phyloP scores from a whole-genome alignment of 2,329 filamentous ascomycete genomes.

The Aspergillus pseudoglaucus region DNA sequence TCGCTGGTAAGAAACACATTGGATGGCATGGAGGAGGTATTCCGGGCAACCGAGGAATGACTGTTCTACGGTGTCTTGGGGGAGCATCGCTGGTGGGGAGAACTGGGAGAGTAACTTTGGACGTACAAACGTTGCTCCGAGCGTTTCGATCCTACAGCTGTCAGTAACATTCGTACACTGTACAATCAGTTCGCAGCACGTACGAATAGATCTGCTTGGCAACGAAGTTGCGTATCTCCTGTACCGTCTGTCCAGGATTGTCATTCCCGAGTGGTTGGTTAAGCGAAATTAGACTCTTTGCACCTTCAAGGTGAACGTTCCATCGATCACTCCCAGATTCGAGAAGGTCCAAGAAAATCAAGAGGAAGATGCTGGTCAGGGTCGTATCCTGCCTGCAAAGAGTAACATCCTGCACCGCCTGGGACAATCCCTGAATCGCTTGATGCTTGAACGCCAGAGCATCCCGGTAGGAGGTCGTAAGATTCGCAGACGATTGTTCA shows the following conservation, averaged over 20 bases:
- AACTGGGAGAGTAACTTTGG: neutral
- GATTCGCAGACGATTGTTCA: slow-evolving; percentile 4
- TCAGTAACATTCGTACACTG: neutral
- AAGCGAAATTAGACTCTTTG: slow-evolving; percentile 20
- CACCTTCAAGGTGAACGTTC: slow-evolving; percentile 28
- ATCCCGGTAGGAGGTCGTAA: slow-evolving; percentile 18
- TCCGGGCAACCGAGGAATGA: slow-evolving; percentile 33
- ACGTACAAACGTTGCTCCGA: slow-evolving; percentile 3
- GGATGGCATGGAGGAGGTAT: slow-evolving; percentile 24
- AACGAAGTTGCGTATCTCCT: slow-evolving; percentile 24
- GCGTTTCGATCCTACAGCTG: slow-evolving; percentile 2
- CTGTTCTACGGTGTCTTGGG: slow-evolving; percentile 22
- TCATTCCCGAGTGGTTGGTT: slow-evolving; percentile 7
- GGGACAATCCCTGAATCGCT: slow-evolving; percentile 26
- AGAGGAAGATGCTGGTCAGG: slow-evolving; percentile 28
- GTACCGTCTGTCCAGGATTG: slow-evolving; percentile 20
- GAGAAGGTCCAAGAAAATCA: slow-evolving; percentile 27
- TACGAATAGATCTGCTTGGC: slow-evolving; percentile 25
- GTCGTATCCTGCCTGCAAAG: slow-evolving; percentile 19
- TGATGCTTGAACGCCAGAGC: slow-evolving; percentile 29
- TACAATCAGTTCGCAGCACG: slow-evolving; percentile 3
- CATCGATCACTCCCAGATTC: slow-evolving; percentile 29
- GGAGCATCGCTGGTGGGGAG: slow-evolving; percentile 4
- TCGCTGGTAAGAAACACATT: slow-evolving; percentile 20
- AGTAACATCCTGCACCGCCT: slow-evolving; percentile 9